These are phyloP conservation scores for Forsythia viridissima DNA, from an alignment of 257 asterid genomes.

Conservation along the genomic window DNA sequence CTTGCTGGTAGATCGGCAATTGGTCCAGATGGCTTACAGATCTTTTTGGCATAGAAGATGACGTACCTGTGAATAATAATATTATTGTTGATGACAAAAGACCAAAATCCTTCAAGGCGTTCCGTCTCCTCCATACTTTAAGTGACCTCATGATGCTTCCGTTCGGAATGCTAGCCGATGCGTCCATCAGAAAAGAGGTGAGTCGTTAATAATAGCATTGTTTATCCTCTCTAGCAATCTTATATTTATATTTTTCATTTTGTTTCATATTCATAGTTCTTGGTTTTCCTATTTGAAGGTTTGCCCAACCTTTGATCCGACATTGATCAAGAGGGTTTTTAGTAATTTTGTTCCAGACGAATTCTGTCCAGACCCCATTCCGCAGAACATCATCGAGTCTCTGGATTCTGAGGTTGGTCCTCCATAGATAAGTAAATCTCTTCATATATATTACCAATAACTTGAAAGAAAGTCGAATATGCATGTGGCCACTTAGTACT, in stretches of 20 bases:
- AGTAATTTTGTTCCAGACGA: conserved; percentile 78
- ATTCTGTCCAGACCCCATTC: conserved; percentile 87
- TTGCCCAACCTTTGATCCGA: conserved; percentile 74
- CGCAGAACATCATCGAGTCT: conserved; percentile 54
- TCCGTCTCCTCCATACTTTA: conserved; percentile 70
- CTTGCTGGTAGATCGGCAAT: conserved; percentile 64
- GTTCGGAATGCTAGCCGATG: conserved; percentile 71
- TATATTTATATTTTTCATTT: neutral
- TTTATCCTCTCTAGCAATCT: neutral
- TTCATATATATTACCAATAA: neutral
- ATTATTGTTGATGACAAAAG: conserved; percentile 27
- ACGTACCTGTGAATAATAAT: conserved; percentile 38
- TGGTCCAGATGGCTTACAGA: conserved; percentile 93
- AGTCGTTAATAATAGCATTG: conserved; percentile 13
- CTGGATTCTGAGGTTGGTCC: conserved; percentile 69
- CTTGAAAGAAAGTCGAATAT: neutral
- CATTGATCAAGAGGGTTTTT: conserved; percentile 65
- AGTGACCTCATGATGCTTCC: conserved; percentile 98
- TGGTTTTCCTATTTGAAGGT: conserved; percentile 44
- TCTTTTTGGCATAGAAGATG: conserved; percentile 74
- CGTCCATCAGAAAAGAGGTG: conserved; percentile 77
- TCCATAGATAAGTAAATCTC: neutral
- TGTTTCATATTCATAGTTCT: conserved; percentile 19
- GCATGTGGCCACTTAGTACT: neutral
- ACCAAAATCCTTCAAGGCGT: conserved; percentile 59